Evolutionary conservation across 257 asterid genomes (phyloP).

Genomic region (Mentha longifolia): DNA sequence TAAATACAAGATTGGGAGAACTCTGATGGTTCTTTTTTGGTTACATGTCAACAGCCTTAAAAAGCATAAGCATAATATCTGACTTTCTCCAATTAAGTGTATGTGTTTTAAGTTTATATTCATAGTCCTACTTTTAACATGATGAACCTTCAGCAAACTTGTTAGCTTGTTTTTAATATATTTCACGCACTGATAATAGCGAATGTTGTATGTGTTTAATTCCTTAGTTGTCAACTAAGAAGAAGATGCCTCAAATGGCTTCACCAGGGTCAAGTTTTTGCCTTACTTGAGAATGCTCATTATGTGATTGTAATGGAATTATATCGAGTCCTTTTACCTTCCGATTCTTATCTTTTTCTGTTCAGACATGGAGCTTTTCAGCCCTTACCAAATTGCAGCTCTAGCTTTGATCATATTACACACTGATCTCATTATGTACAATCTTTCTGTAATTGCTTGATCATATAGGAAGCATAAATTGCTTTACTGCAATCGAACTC

Average conservation of each 20-base stretch:
- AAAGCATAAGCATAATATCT: not conserved
- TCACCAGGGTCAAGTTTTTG: not conserved
- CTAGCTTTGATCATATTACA: not conserved
- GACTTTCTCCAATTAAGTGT: not conserved
- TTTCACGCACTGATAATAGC: not conserved
- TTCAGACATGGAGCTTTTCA: not conserved
- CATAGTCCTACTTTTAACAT: no score
- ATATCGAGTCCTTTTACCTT: not conserved
- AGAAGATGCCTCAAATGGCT: not conserved
- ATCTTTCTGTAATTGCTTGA: not conserved
- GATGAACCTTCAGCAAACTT: not conserved
- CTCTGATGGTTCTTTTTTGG: not conserved
- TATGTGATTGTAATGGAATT: not conserved
- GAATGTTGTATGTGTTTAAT: not conserved
- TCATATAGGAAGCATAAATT: not conserved
- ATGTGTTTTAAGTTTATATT: not conserved
- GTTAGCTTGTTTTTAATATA: not conserved
- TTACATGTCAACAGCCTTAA: not conserved
- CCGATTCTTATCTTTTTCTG: not conserved
- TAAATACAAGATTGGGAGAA: not conserved
- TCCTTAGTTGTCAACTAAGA: not conserved
- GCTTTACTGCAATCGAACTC: not conserved
- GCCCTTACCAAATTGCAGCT: not conserved
- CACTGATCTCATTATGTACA: not conserved
- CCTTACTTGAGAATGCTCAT: not conserved